Conservation (phyloP, 768 basidiomycete genomes). For the Tulasnella sp. region DNA sequence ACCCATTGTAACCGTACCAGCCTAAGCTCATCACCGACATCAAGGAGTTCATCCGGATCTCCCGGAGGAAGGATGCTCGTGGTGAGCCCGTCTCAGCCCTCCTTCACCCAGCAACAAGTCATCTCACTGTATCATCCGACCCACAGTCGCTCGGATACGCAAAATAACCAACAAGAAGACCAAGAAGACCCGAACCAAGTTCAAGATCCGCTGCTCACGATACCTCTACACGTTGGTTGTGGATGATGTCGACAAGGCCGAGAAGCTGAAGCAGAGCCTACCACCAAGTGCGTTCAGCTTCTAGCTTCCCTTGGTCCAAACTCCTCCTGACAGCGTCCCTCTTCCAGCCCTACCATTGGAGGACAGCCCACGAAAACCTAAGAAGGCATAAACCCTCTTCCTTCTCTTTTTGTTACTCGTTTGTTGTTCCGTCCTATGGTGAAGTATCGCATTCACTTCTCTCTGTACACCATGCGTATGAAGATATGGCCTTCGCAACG, state of each 20-base stretch:
- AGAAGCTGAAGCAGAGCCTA: constrained; percentile 89
- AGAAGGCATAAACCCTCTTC: not conserved
- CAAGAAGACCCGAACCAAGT: constrained; percentile 74
- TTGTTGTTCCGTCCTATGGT: not conserved
- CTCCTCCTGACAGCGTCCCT: not conserved
- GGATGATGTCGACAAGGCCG: constrained; percentile 96
- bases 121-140: not conserved
- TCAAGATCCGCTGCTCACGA: constrained; percentile 95
- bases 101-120: not conserved
- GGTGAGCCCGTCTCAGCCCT: constrained; percentile 43
- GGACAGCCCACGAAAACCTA: too few species aligned
- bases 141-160: constrained; percentile 96
- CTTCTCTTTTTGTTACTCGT: not conserved
- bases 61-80: constrained; percentile 91
- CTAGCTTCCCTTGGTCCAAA: not conserved
- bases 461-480: not conserved
- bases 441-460: not conserved
- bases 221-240: constrained; percentile 95
- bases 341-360: not conserved
- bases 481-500: too few species aligned
- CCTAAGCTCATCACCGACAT: constrained; percentile 97
- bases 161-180: constrained; percentile 58
- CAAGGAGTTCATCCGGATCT: constrained; percentile 96
- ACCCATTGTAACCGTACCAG: too few species aligned
- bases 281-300: constrained; percentile 66